Percentiles rank a stretch among this genome's conserved stretches.
Conservation (phyloP, 192 early-diverging fungal species). For the Dissophora globulifera region DNA sequence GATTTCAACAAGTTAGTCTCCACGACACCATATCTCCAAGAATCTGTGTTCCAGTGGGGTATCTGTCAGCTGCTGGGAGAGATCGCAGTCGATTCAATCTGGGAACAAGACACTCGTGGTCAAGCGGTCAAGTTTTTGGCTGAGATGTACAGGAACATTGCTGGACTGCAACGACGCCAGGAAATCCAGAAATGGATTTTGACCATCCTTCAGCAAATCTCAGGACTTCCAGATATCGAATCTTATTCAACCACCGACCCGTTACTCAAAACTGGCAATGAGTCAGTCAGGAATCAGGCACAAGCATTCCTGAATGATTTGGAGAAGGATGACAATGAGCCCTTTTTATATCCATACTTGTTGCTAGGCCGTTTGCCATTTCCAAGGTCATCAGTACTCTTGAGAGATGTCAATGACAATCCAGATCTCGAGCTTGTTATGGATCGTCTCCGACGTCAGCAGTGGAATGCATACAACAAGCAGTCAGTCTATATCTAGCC, state of each 20-base stretch:
- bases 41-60: neutral
- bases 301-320: neutral
- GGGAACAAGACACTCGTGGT: neutral
- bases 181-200: too few species aligned
- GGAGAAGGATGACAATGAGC: neutral
- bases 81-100: neutral
- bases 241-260: too few species aligned
- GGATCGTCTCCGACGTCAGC: neutral
- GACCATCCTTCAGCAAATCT: too few species aligned
- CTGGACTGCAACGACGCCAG: too few species aligned
- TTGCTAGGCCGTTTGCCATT: neutral
- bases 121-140: neutral
- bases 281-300: neutral
- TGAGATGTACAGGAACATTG: too few species aligned
- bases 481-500: neutral
- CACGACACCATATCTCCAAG: neutral
- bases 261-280: neutral
- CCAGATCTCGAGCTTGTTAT: neutral
- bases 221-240: neutral
- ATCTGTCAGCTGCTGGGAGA: constrained; percentile 10
- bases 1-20: neutral
- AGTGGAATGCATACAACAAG: neutral
- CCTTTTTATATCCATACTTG: neutral
- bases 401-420: neutral
- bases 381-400: neutral